phyloP scores from a whole-genome alignment of 2,329 filamentous ascomycete genomes.

The Colletotrichum neosansevieriae region DNA sequence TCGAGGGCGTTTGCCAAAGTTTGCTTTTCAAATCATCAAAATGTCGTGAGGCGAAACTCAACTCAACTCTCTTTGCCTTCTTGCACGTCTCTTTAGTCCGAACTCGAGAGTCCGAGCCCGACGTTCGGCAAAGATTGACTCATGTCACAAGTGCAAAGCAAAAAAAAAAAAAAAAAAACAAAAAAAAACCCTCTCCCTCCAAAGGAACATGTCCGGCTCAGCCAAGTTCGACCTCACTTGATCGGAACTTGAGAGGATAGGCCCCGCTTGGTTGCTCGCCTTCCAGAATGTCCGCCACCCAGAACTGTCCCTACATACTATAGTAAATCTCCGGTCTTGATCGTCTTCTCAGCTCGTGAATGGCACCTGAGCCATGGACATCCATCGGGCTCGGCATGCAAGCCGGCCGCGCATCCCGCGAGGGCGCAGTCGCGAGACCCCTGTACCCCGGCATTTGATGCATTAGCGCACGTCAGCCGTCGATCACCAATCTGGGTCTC shows the following conservation, averaged over 20 bases:
- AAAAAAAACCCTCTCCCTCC: not conserved
- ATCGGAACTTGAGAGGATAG: too few relatives aligned
- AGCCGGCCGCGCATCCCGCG: not conserved
- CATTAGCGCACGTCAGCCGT: conserved; percentile 31
- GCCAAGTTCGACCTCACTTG: too few relatives aligned
- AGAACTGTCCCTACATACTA: too few relatives aligned
- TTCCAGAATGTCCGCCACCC: conserved; percentile 18
- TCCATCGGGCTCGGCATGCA: conserved; percentile 7
- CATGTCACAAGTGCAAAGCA: too few relatives aligned
- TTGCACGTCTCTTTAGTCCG: not conserved
- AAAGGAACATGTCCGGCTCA: too few relatives aligned
- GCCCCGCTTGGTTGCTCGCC: too few relatives aligned
- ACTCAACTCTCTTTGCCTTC: not conserved
- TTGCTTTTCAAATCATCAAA: not conserved
- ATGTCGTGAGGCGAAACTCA: not conserved
- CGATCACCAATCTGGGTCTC: conserved; percentile 4
- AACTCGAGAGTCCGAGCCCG: not conserved
- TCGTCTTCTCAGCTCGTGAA: not conserved
- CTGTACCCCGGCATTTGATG: conserved; percentile 17
- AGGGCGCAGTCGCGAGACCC: not conserved
- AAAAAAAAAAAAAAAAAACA: not conserved
- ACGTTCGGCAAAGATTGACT: not conserved
- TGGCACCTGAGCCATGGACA: not conserved
- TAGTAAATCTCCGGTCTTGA: not conserved
- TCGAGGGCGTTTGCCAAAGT: not conserved